Evolutionary conservation across 208 protist genomes (phyloP).

Genomic region (Crithidia sp.): DNA sequence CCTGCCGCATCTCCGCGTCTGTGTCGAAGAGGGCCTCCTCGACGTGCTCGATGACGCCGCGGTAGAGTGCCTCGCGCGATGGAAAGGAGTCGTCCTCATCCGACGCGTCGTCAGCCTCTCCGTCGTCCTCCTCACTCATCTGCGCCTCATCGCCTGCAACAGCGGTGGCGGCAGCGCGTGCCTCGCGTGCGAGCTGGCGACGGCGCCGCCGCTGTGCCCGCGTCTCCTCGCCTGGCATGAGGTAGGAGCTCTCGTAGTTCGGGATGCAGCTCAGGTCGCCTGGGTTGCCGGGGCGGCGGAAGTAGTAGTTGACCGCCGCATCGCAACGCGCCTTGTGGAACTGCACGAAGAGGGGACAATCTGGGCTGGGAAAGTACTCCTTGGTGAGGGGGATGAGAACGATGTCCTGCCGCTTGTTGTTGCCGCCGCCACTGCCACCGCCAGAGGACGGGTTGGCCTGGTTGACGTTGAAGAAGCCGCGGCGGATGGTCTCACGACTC

Average conservation of each 20-base stretch:
- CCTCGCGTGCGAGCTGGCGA: conserved; percentile 21
- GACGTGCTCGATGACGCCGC: conserved; percentile 73
- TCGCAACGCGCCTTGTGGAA: conserved; percentile 84
- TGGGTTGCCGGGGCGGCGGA: conserved; percentile 74
- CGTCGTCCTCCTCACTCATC: conserved; percentile 8
- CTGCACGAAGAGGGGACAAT: conserved; percentile 85
- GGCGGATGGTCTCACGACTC: conserved; percentile 71
- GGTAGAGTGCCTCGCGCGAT: conserved; percentile 78
- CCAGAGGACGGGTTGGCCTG: conserved; percentile 20
- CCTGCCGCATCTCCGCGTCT: conserved; percentile 80
- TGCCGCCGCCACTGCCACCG: conserved; percentile 8
- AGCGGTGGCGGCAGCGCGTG: conserved; percentile 13
- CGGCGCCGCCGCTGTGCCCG: conserved; percentile 19
- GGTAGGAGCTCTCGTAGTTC: conserved; percentile 48
- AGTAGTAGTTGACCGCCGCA: conserved; percentile 86
- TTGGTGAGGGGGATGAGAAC: conserved; percentile 81
- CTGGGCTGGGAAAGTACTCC: conserved; percentile 76
- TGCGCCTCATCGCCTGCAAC: not conserved
- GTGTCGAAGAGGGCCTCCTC: conserved; percentile 87
- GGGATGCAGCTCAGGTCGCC: conserved; percentile 81
- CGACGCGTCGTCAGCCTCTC: conserved; percentile 31
- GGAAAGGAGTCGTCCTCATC: conserved; percentile 60
- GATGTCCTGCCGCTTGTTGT: conserved; percentile 59
- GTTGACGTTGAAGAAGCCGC: conserved; percentile 58
- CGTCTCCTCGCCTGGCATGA: conserved; percentile 31